Evolutionary conservation across 306 rosid genomes (phyloP).

Genomic region (Cyamopsis tetragonoloba): DNA sequence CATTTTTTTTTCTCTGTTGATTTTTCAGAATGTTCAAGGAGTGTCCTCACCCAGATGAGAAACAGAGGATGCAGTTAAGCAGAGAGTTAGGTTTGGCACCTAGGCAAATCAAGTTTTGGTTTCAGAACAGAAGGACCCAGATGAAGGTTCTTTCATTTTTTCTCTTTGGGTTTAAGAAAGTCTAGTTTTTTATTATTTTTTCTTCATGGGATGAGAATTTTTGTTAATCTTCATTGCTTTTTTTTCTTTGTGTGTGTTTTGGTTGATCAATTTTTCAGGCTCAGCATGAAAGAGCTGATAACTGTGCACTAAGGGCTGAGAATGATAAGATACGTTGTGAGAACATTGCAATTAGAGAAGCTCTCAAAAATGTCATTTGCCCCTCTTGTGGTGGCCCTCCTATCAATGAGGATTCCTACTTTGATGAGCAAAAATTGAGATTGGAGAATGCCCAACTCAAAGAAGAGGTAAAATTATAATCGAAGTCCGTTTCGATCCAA

Average conservation of each 20-base stretch:
- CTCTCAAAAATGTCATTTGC: conserved; percentile 88
- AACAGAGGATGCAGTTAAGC: conserved; percentile 79
- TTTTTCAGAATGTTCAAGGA: conserved; percentile 78
- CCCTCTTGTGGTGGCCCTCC: conserved; percentile 96
- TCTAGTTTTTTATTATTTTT: not conserved
- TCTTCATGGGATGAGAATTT: not conserved
- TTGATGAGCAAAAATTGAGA: conserved; percentile 81
- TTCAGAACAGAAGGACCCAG: conserved; percentile 95
- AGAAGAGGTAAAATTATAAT: conserved; percentile 68
- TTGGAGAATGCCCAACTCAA: conserved; percentile 86
- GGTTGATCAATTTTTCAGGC: conserved; percentile 58
- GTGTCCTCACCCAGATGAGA: conserved; percentile 96
- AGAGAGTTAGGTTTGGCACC: conserved; percentile 93
- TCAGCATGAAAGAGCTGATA: conserved; percentile 85
- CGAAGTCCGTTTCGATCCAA: no score
- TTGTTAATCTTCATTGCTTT: not conserved
- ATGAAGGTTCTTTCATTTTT: conserved; percentile 50
- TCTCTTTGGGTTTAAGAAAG: not conserved
- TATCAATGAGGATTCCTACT: conserved; percentile 61
- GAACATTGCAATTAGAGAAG: conserved; percentile 91
- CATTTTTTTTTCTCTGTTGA: not conserved
- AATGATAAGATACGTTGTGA: conserved; percentile 94
- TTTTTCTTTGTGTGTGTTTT: not conserved
- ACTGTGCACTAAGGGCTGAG: conserved; percentile 70
- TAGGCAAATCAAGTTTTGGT: conserved; percentile 98